phyloP scores from a whole-genome alignment of 345 rosid species.

The Sisymbrium altissimum region DNA sequence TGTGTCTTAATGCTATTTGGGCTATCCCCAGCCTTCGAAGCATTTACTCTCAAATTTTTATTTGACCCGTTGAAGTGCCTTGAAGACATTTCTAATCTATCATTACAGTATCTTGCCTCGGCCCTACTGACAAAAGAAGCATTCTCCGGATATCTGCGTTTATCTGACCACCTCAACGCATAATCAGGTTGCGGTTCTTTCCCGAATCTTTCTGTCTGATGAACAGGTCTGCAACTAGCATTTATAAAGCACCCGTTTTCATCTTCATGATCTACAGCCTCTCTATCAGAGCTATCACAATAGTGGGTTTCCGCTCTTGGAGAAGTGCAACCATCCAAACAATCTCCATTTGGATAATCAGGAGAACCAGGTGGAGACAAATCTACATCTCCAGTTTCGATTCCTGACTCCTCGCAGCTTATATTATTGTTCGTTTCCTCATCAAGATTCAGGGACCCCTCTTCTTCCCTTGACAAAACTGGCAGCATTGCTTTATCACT shows the following conservation, averaged over 20 bases:
- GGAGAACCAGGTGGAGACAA: slow-evolving; percentile 54
- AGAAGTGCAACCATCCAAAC: slow-evolving; percentile 34
- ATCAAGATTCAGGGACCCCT: slow-evolving; percentile 41
- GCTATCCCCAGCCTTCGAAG: slow-evolving; percentile 42
- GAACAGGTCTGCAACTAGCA: slow-evolving; percentile 51
- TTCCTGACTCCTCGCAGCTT: slow-evolving; percentile 39
- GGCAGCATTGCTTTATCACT: slow-evolving; percentile 13
- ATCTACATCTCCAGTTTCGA: slow-evolving; percentile 44
- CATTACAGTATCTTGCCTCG: slow-evolving; percentile 53
- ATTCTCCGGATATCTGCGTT: slow-evolving; percentile 36
- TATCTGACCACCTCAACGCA: slow-evolving; percentile 60
- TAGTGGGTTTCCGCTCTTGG: slow-evolving; percentile 40
- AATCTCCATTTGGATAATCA: slow-evolving; percentile 43
- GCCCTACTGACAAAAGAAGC: slow-evolving; percentile 43
- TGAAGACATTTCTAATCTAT: slow-evolving; percentile 48
- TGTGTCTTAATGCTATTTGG: slow-evolving; percentile 47
- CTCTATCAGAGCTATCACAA: slow-evolving; percentile 37
- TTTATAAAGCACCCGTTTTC: slow-evolving; percentile 45
- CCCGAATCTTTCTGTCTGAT: slow-evolving; percentile 47
- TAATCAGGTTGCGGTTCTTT: slow-evolving; percentile 53
- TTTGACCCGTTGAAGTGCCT: slow-evolving; percentile 46
- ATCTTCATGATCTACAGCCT: slow-evolving; percentile 41
- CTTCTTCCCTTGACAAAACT: slow-evolving; percentile 17
- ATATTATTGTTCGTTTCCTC: slow-evolving; percentile 40
- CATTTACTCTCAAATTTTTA: slow-evolving; percentile 46